Conservation (phyloP, 495 filamentous ascomycete genomes). For the Amniculicola lignicola region DNA sequence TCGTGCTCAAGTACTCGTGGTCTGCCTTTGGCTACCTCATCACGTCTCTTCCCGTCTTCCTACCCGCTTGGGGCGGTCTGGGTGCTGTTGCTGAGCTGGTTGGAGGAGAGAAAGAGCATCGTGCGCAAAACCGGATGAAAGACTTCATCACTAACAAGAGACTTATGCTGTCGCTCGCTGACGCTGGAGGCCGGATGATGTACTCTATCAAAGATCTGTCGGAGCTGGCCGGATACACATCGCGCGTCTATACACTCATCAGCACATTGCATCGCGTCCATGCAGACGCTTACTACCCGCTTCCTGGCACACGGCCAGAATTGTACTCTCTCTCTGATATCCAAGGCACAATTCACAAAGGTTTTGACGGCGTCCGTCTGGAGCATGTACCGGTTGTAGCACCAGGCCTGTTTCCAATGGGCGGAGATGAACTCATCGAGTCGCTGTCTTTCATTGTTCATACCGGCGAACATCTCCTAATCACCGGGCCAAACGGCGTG, state of each 20-base stretch:
- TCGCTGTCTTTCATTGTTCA: constrained; percentile 82
- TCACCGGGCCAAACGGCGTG: constrained; percentile 92
- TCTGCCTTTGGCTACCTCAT: constrained; percentile 94
- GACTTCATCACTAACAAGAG: constrained; percentile 99
- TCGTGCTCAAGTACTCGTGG: constrained; percentile 98
- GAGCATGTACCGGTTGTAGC: constrained; percentile 93
- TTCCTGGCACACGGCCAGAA: constrained; percentile 66
- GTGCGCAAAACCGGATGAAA: constrained; percentile 86
- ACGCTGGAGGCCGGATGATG: constrained; percentile 98
- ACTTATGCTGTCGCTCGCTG: constrained; percentile 94
- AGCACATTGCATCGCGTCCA: constrained; percentile 92
- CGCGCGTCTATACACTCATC: constrained; percentile 91
- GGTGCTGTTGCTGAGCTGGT: constrained; percentile 66
- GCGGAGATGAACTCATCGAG: constrained; percentile 88
- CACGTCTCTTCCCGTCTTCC: constrained; percentile 87
- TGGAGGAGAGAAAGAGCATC: constrained; percentile 44
- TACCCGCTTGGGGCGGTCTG: constrained; percentile 89
- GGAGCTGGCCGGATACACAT: constrained; percentile 92
- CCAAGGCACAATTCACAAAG: constrained; percentile 87
- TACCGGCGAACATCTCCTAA: constrained; percentile 86
- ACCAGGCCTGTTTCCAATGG: constrained; percentile 74
- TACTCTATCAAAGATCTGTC: constrained; percentile 98
- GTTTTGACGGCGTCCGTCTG: constrained; percentile 89
- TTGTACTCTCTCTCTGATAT: constrained; percentile 84
- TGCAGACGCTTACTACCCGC: constrained; percentile 76